These are phyloP conservation scores for Diacronema lutheri DNA, from an alignment of 78 protist species.

Conservation along the genomic window DNA sequence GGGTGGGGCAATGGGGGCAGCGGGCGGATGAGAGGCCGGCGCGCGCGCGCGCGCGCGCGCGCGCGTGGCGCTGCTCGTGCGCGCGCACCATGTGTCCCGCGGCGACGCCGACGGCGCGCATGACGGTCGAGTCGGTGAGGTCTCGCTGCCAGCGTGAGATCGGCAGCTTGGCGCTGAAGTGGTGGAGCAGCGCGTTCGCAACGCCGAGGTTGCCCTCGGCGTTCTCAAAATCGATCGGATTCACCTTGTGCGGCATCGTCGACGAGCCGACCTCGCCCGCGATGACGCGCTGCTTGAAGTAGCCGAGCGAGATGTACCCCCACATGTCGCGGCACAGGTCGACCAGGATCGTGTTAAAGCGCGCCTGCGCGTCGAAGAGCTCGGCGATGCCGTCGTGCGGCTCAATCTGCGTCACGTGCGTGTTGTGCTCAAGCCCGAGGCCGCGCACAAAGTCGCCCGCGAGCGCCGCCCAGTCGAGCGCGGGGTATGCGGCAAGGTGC, in stretches of 20 bases:
- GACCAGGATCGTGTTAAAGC: slow-evolving; percentile 72
- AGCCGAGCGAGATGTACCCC: slow-evolving; percentile 71
- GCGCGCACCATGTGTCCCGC: too few species aligned
- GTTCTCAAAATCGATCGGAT: slow-evolving; percentile 91
- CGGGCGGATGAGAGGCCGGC: too few species aligned
- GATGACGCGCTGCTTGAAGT: slow-evolving; percentile 71
- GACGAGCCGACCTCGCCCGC: slow-evolving; percentile 84
- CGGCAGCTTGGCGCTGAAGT: slow-evolving; percentile 74
- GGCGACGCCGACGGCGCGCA: slow-evolving; percentile 1
- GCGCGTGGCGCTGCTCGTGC: too few species aligned
- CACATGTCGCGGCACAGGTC: slow-evolving; percentile 82
- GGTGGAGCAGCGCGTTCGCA: slow-evolving; percentile 81
- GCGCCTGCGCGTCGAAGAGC: slow-evolving; percentile 57
- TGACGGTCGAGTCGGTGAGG: slow-evolving; percentile 82
- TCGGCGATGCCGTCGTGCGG: slow-evolving; percentile 77
- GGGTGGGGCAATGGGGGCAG: too few species aligned
- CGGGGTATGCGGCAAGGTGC: slow-evolving; percentile 67
- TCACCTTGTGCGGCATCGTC: slow-evolving; percentile 92
- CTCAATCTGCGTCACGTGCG: slow-evolving; percentile 84
- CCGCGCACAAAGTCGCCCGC: not conserved
- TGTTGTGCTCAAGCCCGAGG: slow-evolving; percentile 17
- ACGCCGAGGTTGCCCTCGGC: slow-evolving; percentile 92
- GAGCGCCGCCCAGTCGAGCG: slow-evolving; percentile 56
- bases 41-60: too few species aligned
- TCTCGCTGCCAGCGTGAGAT: slow-evolving; percentile 84